A percentile compares a stretch with the other conserved stretches of the same genome.
These are phyloP conservation scores for Candida odintsovae DNA, from an alignment of 805 yeast species.

Conservation along the genomic window DNA sequence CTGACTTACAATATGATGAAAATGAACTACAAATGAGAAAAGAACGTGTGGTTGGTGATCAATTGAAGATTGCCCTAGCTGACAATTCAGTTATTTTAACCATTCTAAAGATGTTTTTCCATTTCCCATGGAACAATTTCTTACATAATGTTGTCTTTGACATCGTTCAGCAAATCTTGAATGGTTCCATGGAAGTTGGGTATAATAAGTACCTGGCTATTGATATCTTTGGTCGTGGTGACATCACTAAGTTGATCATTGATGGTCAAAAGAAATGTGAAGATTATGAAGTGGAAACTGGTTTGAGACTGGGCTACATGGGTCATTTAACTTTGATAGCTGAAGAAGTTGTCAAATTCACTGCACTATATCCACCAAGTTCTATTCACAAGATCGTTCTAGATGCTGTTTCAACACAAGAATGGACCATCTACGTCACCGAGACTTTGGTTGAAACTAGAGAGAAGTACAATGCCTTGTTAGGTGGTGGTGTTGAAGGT, in stretches of 20 bases:
- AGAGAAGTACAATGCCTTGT: slow-evolving; percentile 87
- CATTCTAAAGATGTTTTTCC: slow-evolving; percentile 70
- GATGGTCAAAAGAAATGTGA: slow-evolving; percentile 57
- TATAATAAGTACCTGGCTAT: slow-evolving; percentile 72
- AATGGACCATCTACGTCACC: slow-evolving; percentile 80
- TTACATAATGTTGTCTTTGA: slow-evolving; percentile 97
- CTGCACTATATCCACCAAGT: slow-evolving; percentile 25
- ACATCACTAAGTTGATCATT: slow-evolving; percentile 51
- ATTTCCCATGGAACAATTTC: slow-evolving; percentile 95
- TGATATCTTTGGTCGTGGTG: slow-evolving; percentile 64
- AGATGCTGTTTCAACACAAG: slow-evolving; percentile 34
- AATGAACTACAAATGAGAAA: slow-evolving; percentile 39
- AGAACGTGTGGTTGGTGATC: slow-evolving; percentile 80
- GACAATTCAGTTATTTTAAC: slow-evolving; percentile 66
- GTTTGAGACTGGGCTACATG: slow-evolving; percentile 84
- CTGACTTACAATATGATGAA: slow-evolving; percentile 30
- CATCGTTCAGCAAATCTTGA: slow-evolving; percentile 88
- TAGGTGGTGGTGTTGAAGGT: slow-evolving; percentile 60
- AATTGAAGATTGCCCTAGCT: slow-evolving; percentile 71
- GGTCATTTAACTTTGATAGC: slow-evolving; percentile 94
- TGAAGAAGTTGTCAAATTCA: slow-evolving; percentile 91
- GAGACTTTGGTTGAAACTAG: slow-evolving; percentile 82
- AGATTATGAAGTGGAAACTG: slow-evolving; percentile 50
- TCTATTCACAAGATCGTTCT: slow-evolving; percentile 27
- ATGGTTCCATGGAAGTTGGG: slow-evolving; percentile 80